A percentile compares a stretch with the other conserved stretches of the same genome.
Evolutionary conservation across 2,329 filamentous ascomycete species (phyloP).

Genomic region (Septoria petroselini): DNA sequence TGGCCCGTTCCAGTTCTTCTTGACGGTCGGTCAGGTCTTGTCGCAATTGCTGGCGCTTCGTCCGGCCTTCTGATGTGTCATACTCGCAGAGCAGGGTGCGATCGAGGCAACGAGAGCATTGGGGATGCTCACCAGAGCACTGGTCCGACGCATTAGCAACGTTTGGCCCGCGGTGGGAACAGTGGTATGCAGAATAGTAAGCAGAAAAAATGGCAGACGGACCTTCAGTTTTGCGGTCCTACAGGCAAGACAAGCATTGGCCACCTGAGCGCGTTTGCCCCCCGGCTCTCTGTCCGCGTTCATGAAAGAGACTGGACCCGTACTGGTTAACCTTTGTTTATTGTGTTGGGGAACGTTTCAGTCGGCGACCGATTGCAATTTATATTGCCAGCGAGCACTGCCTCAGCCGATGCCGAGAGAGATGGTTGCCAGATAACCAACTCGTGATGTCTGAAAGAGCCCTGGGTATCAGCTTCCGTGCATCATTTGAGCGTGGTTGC

Average conservation of each 20-base stretch:
- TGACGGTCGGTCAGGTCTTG: conserved; percentile 17
- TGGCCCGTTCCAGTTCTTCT: conserved; percentile 14
- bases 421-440: too few relatives aligned
- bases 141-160: neutral
- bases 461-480: too few relatives aligned
- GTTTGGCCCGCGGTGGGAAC: too few relatives aligned
- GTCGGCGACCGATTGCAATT: too few relatives aligned
- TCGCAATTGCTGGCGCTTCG: conserved; percentile 22
- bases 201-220: conserved; percentile 5
- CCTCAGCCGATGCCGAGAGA: too few relatives aligned
- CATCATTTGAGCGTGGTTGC: too few relatives aligned
- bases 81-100: conserved; percentile 15
- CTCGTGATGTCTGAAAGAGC: too few relatives aligned
- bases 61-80: conserved; percentile 23
- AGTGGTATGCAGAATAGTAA: neutral
- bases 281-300: too few relatives aligned
- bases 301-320: too few relatives aligned
- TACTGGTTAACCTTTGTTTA: too few relatives aligned
- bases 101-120: conserved; percentile 11
- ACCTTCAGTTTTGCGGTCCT: conserved; percentile 13
- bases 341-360: too few relatives aligned
- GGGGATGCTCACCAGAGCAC: conserved; percentile 18
- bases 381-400: too few relatives aligned
- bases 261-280: conserved; percentile 5
- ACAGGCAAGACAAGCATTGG: conserved; percentile 11